Evolutionary conservation across 352 stramenopile species (phyloP), one percentile per base, ranked within the genome.

Genomic region (Thalassiosira exigua): DNA sequence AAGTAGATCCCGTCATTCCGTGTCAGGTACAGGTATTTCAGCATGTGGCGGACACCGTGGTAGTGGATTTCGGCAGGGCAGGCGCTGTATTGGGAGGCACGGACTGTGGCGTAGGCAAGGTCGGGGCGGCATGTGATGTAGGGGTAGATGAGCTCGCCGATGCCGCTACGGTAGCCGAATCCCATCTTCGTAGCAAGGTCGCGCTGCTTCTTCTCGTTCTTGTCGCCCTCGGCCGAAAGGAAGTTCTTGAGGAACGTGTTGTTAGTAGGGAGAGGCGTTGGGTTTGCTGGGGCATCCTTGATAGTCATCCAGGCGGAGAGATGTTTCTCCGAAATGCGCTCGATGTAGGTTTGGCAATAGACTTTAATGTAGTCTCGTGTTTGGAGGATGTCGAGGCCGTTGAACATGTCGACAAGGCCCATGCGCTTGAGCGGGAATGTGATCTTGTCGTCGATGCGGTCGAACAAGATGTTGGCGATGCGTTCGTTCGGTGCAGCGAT

Each of bases 91-190:
- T 82, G 74, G 9, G 74, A 24, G 0, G 0, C 50, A 24, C 53
- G 29, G n/a, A 73, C 52, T 0, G 62, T 22, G 2, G 50, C 59
- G 29, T 65, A 66, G 14, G 46, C 67, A 4, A 82, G 1, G 54
- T 74, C 74, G 14, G 66, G 58, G 0, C 65, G 26, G 29, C 65
- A 77, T 5, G 65, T 74, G 0, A 53, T 27, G 36, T 81, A 66
- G 0, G 82, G 72, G n/a, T 69, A 89, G 4, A 86, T 86, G 5
- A 85, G 5, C 54, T 85, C 65, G 0, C 78, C 66, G 50, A 81
- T 75, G 1, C 32, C 56, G 24, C 48, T 67, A 4, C 73, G 2
- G 29, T 80, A 84, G 5, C 12, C 11, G 48, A 26, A 56, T 21
- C 19, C 22, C 22, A 46, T 46, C 36, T 46, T 46, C 36, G 9